Conservation (phyloP, 139 green algal species). For the Haematococcus lacustris region DNA sequence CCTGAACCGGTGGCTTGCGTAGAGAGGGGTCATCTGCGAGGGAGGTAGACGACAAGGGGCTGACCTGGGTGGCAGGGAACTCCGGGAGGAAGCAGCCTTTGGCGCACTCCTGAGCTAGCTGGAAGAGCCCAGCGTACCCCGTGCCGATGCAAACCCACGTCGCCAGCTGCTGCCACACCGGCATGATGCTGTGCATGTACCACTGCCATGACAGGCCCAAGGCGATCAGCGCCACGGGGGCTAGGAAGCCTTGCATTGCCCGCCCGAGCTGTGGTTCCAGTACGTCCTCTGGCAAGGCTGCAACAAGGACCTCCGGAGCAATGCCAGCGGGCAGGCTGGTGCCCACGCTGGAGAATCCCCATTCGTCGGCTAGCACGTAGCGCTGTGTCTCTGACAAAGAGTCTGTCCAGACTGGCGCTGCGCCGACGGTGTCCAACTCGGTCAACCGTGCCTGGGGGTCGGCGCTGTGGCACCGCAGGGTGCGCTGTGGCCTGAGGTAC, state of each 20-base stretch:
- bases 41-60: not conserved
- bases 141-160: conserved; percentile 37
- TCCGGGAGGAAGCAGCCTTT: conserved; percentile 24
- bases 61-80: conserved; percentile 9
- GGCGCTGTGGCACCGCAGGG: too few species aligned
- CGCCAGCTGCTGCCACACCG: conserved; percentile 30
- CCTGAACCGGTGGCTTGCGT: too few species aligned
- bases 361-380: conserved; percentile 24
- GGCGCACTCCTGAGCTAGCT: conserved; percentile 38
- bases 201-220: conserved; percentile 34
- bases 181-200: conserved; percentile 36
- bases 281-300: conserved; percentile 6
- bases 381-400: conserved; percentile 11
- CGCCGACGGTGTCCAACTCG: too few species aligned
- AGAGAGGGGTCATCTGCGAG: too few species aligned
- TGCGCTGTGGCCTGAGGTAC: too few species aligned
- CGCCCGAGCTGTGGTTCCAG: not conserved
- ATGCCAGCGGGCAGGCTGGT: conserved; percentile 17
- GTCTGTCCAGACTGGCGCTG: conserved; percentile 5
- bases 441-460: too few species aligned
- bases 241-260: conserved; percentile 1
- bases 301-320: not conserved
- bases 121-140: conserved; percentile 46
- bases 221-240: conserved; percentile 27
- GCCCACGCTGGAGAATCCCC: conserved; percentile 26